Base-by-base conservation (phyloP, 768 basidiomycete genomes). In the Phaeolepiota aurea region DNA sequence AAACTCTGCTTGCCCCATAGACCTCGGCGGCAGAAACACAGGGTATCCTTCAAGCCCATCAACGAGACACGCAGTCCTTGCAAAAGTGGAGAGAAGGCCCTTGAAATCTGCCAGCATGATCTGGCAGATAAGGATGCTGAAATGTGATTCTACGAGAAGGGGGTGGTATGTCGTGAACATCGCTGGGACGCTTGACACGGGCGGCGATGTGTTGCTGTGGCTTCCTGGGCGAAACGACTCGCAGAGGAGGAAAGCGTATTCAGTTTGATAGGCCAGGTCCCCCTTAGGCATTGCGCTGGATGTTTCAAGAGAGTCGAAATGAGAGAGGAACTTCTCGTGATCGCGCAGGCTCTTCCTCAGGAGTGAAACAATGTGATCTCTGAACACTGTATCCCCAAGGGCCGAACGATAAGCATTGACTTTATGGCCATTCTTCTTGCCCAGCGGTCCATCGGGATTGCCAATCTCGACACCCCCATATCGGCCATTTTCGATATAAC, bases 121-220 rank as follows among this genome's bases (percentile, higher is more conserved):
- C 31, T 77, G 67, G 48, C 79, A 78, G 46, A 90, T 68, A 22
- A 93, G 69, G 40, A 89, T 68, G 48, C 77, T 83, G 64, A 83
- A 93, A 54, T 87, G 82, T 3, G 87, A 81, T 55, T 93, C 90
- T 43, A 91, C 82, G 37, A 92, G 75, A 40, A 93, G 72, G 11
- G 90, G 90, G 49, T 93, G 90, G 52, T 92, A 93, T 0, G 90
- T 89, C 38, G 90, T 87, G 64, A 87, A 85, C 52, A 76, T 70
- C n/a, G 76, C 58, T 1, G 80, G 76, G 2, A 66, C 49, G 30
- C 77, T 67, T 11, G 72, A 53, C 35, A 70, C 51, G 36, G 50
- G 52, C 10, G 58, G 54, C 4, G 58, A 50, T 23, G 46, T 48
- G 43, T 52, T 54, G 40, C 49, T 44, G 40, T 76, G 76, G 44